Base-by-base conservation (phyloP, 2,329 filamentous ascomycete genomes). In the Microdochium paspali region DNA sequence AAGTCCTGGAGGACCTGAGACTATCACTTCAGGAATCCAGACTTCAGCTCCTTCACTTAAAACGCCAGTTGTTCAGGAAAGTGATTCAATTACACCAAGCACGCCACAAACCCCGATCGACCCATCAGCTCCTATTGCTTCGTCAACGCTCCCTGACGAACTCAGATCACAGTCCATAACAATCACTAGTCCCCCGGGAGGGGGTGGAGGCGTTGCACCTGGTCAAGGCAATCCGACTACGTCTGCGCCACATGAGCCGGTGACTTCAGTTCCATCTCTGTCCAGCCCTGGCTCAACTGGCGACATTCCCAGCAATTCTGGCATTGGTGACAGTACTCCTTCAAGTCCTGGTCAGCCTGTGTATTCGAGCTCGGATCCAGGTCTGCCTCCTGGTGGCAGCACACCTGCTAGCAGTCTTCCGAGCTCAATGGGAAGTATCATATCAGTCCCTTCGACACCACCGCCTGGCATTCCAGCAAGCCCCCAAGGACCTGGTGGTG, bases 31-130 rank as follows among this genome's bases (percentile, higher is more conserved):
- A 21, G 13, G 26, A 7, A 7, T 28, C 35, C 15, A 47, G 55
- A 31, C 10, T 9, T 50, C 9, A 46, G 48, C 30, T 45, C 50
- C 12, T 43, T 32, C 3, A 45, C 45, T 23, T 25, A 28, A 3
- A 13, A 44, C 23, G 3, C 42, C n/a, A 15, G 9, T 9, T n/a
- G 12, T 3, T 7, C 42, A 44, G 23, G 42, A 15, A 10, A 25
- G 24, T 24, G 20, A 21, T 21, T 35, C 31, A 15, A 18, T 35
- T 15, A 35, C 13, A 12, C 35, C 35, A 20, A 21, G 35, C 15
- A 12, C 6, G 6, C n/a, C 13, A 21, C 35, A 40, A 18, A 21
- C 35, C 12, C 7, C 18, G 18, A 40, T 20, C 3, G 5, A 18
- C 23, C 26, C 26, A 28, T 28, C 26, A 28, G 13, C 7, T 28